Percentiles rank a stretch among this genome's conserved stretches.
These are phyloP conservation scores for Saccharomyces jurei DNA, from an alignment of 805 yeast species.

Conservation along the genomic window DNA sequence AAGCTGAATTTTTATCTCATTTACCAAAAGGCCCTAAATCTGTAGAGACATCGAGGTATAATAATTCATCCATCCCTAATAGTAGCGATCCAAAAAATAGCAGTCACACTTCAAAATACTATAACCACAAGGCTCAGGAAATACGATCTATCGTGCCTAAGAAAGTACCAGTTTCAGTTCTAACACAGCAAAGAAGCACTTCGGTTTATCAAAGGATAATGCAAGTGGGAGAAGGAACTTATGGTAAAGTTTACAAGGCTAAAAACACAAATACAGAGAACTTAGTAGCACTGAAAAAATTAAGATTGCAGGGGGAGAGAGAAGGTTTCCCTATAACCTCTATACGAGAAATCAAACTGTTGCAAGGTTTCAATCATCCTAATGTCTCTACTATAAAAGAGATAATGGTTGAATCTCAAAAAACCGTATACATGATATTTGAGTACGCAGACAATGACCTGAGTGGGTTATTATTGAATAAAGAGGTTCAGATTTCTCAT, in stretches of 20 bases:
- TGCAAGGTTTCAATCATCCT: constrained; percentile 70
- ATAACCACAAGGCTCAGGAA: background rate
- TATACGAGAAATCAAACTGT: constrained; percentile 76
- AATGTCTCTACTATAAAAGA: constrained; percentile 78
- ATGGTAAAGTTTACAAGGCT: constrained; percentile 59
- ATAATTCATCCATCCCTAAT: background rate
- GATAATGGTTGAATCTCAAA: constrained; percentile 70
- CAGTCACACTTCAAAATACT: background rate
- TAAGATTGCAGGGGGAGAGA: constrained; percentile 76
- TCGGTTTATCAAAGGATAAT: constrained; percentile 55
- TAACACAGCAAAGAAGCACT: constrained; percentile 12
- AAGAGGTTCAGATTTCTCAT: constrained; percentile 51
- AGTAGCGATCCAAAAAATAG: constrained; percentile 4
- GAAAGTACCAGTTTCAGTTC: constrained; percentile 4
- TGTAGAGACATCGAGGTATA: constrained; percentile 9
- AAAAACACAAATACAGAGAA: constrained; percentile 57
- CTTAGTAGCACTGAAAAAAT: constrained; percentile 76
- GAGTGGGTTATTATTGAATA: constrained; percentile 77
- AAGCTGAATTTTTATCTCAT: constrained; percentile 12
- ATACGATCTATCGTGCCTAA: background rate
- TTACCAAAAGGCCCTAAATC: constrained; percentile 23
- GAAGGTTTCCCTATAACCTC: constrained; percentile 98
- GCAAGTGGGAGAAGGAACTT: constrained; percentile 98
- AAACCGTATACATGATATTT: constrained; percentile 76
- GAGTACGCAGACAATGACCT: constrained; percentile 92